Evolutionary conservation across 2,329 filamentous ascomycete species (phyloP).

Genomic region (Colletotrichum liaoningense): DNA sequence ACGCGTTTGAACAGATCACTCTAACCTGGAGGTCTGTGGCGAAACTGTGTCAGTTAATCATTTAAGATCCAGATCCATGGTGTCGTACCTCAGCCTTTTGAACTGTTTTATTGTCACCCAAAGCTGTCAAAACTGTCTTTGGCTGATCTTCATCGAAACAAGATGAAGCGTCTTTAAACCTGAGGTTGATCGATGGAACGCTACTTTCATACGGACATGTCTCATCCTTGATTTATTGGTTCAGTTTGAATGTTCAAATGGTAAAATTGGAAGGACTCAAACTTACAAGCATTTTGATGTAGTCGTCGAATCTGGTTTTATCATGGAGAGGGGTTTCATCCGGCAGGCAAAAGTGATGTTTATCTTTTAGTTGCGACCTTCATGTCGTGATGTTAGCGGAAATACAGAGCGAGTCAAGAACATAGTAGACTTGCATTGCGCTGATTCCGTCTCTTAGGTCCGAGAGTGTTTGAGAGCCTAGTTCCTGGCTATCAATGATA

Average conservation of each 20-base stretch:
- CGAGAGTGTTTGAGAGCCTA: not conserved
- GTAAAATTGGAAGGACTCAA: not conserved
- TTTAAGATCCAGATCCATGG: not conserved
- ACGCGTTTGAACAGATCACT: too few relatives aligned
- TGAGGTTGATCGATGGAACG: not conserved
- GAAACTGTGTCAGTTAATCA: not conserved
- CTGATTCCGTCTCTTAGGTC: not conserved
- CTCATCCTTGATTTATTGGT: not conserved
- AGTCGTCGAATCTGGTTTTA: not conserved
- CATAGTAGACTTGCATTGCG: not conserved
- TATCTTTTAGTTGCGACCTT: too few relatives aligned
- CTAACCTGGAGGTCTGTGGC: not conserved
- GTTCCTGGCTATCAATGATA: not conserved
- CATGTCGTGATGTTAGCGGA: too few relatives aligned
- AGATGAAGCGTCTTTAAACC: not conserved
- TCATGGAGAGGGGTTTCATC: not conserved
- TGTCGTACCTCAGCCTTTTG: not conserved
- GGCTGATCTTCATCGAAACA: not conserved
- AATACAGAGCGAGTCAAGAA: not conserved
- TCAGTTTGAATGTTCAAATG: too few relatives aligned
- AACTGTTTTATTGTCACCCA: not conserved
- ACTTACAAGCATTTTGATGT: slow-evolving; percentile 2
- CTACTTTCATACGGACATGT: not conserved
- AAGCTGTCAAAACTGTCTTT: not conserved
- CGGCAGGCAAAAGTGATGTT: slow-evolving; percentile 4